Base-by-base conservation (phyloP, 441 rosid genomes). In the Jatropha multifida region DNA sequence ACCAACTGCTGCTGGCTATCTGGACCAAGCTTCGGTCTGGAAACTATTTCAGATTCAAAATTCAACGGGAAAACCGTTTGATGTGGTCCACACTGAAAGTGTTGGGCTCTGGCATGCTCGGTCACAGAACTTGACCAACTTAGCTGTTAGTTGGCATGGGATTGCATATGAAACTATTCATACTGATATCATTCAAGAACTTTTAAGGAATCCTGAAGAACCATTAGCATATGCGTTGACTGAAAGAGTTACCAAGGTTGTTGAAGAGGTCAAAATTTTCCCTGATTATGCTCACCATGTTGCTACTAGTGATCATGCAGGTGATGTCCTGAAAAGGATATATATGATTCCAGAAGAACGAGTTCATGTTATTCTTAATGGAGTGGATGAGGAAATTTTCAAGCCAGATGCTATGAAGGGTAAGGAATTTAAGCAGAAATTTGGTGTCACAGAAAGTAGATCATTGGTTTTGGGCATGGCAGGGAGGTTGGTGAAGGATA, bases 311-410 rank as follows among this genome's bases (percentile, higher is more conserved):
- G 96, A 94, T 81, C 97, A 94, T 58, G 94, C 87, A 2, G 99
- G 97, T 46, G 97, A 92, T 81, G 85, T 92, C 54, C 84, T 94
- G 70, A 91, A 86, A 80, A 85, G 96, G 72, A 90, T 92, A 71
- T 94, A 92, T 80, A 94, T 92, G 97, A 92, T 92, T 74, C 97
- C 97, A 4, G 94, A 91, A 65, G 96, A 92, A 79, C 84, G 96
- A 72, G 99, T 92, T 49, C 97, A 94, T 66, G 81, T 89, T 64
- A 92, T 94, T 77, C 78, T 94, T 61, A 94, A 94, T 73, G 99
- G 99, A 0, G 93, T 91, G 1, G 90, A 90, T 67, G 94, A 89
- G 68, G 85, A 82, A 68, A 78, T 88, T 65, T 94, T 92, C 88
- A 85, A 81, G 81, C 86, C 92, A 32, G 92, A 90, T 84, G 73